phyloP scores from a whole-genome alignment of 2,329 filamentous ascomycete species.

The Colletotrichum sp. region DNA sequence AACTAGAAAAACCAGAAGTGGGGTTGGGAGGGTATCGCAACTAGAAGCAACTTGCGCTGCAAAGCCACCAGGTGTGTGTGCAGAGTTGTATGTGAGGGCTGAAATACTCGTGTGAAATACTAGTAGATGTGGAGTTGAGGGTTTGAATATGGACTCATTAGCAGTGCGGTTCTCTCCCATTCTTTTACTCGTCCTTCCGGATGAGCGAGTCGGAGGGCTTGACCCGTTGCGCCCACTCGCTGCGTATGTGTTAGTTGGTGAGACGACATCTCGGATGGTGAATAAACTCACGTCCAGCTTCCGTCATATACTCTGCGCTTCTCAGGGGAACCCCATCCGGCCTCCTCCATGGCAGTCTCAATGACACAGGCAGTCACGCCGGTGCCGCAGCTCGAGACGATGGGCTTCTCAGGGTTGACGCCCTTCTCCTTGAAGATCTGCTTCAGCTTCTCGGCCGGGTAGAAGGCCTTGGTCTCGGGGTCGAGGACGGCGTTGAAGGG shows the following conservation, averaged over 20 bases:
- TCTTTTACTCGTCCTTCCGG: slow-evolving; percentile 58
- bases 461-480: slow-evolving; percentile 79
- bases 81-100: not conserved
- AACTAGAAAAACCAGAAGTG: slow-evolving; percentile 21
- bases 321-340: slow-evolving; percentile 72
- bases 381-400: slow-evolving; percentile 89
- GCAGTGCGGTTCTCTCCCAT: slow-evolving; percentile 26
- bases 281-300: slow-evolving; percentile 86
- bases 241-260: slow-evolving; percentile 32
- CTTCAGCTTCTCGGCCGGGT: slow-evolving; percentile 73
- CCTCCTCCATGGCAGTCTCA: slow-evolving; percentile 83
- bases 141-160: not conserved
- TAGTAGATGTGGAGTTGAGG: slow-evolving; percentile 19
- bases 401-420: slow-evolving; percentile 78
- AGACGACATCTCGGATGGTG: not conserved
- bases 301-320: slow-evolving; percentile 87
- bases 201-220: slow-evolving; percentile 67
- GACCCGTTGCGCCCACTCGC: slow-evolving; percentile 72
- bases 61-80: slow-evolving; percentile 2
- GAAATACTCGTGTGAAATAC: slow-evolving; percentile 16
- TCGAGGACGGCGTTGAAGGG: slow-evolving; percentile 84
- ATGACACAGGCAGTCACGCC: slow-evolving; percentile 93
- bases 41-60: slow-evolving; percentile 16
- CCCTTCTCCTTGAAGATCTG: slow-evolving; percentile 82
- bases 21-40: slow-evolving; percentile 26